phyloP scores from a whole-genome alignment of 148 eudicot species.

The Vaccinium myrtillus region DNA sequence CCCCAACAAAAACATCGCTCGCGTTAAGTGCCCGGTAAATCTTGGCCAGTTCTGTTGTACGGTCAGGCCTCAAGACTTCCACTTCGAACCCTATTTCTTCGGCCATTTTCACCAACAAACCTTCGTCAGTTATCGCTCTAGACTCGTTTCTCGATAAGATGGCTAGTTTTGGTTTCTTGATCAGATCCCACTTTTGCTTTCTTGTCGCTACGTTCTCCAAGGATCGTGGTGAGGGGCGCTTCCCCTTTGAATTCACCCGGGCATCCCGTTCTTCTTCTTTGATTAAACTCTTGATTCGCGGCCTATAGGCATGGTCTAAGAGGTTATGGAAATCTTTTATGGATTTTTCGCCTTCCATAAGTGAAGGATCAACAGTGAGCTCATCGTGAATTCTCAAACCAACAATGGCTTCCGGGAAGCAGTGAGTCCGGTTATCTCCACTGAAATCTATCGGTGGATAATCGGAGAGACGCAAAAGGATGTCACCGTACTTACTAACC shows the following conservation, averaged over 20 bases:
- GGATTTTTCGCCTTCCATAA: slow-evolving; percentile 47
- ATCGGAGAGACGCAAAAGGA: slow-evolving; percentile 67
- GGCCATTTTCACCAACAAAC: slow-evolving; percentile 56
- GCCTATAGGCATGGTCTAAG: slow-evolving; percentile 70
- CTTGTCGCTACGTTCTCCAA: background rate
- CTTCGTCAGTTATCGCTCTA: slow-evolving; percentile 69
- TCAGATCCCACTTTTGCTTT: background rate
- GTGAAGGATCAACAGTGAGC: slow-evolving; percentile 61
- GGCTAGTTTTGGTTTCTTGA: slow-evolving; percentile 57
- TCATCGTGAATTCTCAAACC: slow-evolving; percentile 84
- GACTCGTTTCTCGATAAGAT: slow-evolving; percentile 70
- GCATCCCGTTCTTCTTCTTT: slow-evolving; percentile 53
- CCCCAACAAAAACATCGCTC: slow-evolving; percentile 83
- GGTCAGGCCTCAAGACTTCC: slow-evolving; percentile 48
- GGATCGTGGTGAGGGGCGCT: slow-evolving; percentile 22
- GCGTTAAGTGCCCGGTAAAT: slow-evolving; percentile 56
- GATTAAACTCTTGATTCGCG: slow-evolving; percentile 57
- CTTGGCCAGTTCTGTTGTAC: slow-evolving; percentile 69
- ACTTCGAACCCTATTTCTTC: slow-evolving; percentile 68
- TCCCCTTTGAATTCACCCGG: slow-evolving; percentile 3
- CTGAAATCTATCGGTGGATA: slow-evolving; percentile 56
- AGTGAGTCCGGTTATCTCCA: slow-evolving; percentile 60
- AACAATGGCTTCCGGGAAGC: slow-evolving; percentile 81
- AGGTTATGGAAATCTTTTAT: slow-evolving; percentile 61
- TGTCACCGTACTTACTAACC: slow-evolving; percentile 70